Base-by-base conservation (phyloP, 2,329 filamentous ascomycete species). In the Fusarium irregulare region DNA sequence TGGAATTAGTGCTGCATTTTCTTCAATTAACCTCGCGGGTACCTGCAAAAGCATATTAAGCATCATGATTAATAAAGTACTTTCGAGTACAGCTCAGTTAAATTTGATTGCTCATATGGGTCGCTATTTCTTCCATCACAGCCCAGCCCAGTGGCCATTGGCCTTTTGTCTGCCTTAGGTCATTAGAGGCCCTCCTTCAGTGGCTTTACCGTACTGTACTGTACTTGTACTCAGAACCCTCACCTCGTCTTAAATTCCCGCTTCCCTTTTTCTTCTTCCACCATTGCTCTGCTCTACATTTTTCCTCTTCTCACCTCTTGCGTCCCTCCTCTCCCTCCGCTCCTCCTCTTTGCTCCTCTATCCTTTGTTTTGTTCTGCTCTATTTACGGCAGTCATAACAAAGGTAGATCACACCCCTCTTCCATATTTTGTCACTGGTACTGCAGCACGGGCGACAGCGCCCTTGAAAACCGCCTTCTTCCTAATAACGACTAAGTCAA, bases 181-280 rank as follows among this genome's bases (percentile, higher is more conserved):
- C 10, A 37, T 37, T 37, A 37, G 11, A 37, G 18, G 34, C 18
- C 18, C 18, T 37, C 11, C 34, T 37, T 37, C 34, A 37, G 34
- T 37, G 34, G 34, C 18, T 18, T 37, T 37, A 37, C 34, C 18
- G 34, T 37, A 37, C 34, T 7, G 30, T 37, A 10, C 32, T 18
- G 32, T 34, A 34, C 32, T 34, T 34, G 40, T 59, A 56, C 41
- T 51, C 72, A 67, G 73, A 75, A 69, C 73, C 73, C 73, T 75
- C 71, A 72, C 23, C 49, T 51, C 49, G 60, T 65, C 70, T 71
- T 73, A 75, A 75, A 74, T 75, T 75, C 68, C 72, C 73, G 73
- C 73, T 72, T 64, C 66, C 53, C 56, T 66, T 62, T 72, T 71
- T 62, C 64, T 45, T 50, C 34, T 53, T 28, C 49, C 51, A 72